Evolutionary conservation across 768 basidiomycete species (phyloP).

Genomic region (Suillus decipiens): DNA sequence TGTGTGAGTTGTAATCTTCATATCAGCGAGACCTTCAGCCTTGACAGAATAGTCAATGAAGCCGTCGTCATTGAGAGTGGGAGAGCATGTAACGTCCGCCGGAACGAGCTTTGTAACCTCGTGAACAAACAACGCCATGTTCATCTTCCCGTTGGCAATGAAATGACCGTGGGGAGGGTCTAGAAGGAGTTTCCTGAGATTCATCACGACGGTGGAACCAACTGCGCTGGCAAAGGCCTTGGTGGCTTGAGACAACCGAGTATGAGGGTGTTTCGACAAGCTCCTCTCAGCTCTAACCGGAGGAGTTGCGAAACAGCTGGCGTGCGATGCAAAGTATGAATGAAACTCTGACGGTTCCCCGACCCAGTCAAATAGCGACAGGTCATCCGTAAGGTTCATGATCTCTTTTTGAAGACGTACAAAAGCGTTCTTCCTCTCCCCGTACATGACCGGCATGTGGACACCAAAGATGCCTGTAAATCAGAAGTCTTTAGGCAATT

Average conservation of each 20-base stretch:
- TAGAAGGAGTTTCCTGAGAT: slow-evolving; percentile 19
- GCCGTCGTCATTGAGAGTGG: neutral
- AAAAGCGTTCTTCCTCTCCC: slow-evolving; percentile 25
- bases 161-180: slow-evolving; percentile 31
- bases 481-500: neutral
- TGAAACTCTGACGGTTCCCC: slow-evolving; percentile 27
- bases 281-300: neutral
- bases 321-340: slow-evolving; percentile 27
- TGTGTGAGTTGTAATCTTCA: slow-evolving; percentile 20
- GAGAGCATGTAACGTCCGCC: neutral
- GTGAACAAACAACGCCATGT: slow-evolving; percentile 19
- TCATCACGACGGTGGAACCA: slow-evolving; percentile 15
- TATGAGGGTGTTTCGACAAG: slow-evolving; percentile 3
- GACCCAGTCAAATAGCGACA: slow-evolving; percentile 30
- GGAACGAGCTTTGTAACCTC: slow-evolving; percentile 5
- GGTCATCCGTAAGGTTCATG: slow-evolving; percentile 29
- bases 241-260: neutral
- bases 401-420: slow-evolving; percentile 30
- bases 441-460: slow-evolving; percentile 31
- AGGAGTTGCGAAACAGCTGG: slow-evolving; percentile 20
- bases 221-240: slow-evolving; percentile 17
- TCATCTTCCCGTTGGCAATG: slow-evolving; percentile 33
- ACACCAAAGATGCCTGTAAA: slow-evolving; percentile 27
- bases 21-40: slow-evolving; percentile 20
- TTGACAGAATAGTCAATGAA: slow-evolving; percentile 20